Conservation (phyloP, 805 yeast genomes). For the Cephaloascus fragrans region DNA sequence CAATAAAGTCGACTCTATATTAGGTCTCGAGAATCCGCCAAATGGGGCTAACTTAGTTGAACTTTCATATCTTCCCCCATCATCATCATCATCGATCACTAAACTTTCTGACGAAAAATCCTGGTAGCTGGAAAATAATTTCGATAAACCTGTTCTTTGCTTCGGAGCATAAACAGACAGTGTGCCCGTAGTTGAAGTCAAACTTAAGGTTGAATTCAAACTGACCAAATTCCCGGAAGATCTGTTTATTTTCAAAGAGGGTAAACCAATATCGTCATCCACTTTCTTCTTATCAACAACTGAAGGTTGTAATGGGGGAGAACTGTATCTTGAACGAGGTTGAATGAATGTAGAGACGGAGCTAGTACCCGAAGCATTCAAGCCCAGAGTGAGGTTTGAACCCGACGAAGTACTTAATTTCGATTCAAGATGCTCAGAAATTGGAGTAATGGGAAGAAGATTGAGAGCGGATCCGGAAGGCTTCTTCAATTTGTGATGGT, state of each 20-base stretch:
- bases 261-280: conserved; percentile 19
- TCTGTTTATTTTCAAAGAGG: conserved; percentile 24
- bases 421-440: not conserved
- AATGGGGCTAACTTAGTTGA: conserved; percentile 41
- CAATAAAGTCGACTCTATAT: conserved; percentile 34
- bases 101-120: conserved; percentile 1
- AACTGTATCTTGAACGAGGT: conserved; percentile 31
- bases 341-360: conserved; percentile 18
- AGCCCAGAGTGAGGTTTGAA: conserved; percentile 1
- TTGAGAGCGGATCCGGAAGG: conserved; percentile 3
- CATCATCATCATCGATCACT: conserved; percentile 1
- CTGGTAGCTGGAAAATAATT: not conserved
- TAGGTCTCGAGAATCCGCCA: conserved; percentile 68
- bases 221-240: conserved; percentile 15
- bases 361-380: conserved; percentile 3
- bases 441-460: conserved; percentile 3
- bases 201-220: conserved; percentile 4
- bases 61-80: not conserved
- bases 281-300: conserved; percentile 23
- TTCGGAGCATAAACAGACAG: not conserved
- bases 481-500: conserved; percentile 12
- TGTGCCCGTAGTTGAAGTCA: not conserved
- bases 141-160: not conserved
- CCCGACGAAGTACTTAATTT: not conserved
- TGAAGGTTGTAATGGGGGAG: conserved; percentile 14